These are phyloP conservation scores for Aspergillus jensenii DNA, from an alignment of 2,329 filamentous ascomycete genomes.

Conservation along the genomic window DNA sequence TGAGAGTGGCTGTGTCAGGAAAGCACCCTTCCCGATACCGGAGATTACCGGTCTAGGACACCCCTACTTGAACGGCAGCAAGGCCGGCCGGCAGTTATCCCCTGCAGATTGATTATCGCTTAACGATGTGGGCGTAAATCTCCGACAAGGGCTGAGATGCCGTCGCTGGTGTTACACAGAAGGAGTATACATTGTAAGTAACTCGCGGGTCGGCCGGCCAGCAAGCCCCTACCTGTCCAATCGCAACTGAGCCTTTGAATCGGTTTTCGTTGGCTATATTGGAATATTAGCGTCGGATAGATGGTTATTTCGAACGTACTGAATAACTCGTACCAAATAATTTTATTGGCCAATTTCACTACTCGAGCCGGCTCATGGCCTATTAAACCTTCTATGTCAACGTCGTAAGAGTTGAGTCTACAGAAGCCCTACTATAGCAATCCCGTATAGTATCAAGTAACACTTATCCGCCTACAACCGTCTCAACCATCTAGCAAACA, in stretches of 20 bases:
- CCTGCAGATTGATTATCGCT: neutral
- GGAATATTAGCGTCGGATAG: too few species aligned
- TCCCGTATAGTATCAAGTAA: too few species aligned
- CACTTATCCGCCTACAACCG: too few species aligned
- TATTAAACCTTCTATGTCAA: too few species aligned
- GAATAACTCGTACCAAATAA: too few species aligned
- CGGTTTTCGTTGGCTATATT: too few species aligned
- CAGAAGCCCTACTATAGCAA: too few species aligned
- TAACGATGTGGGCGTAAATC: neutral
- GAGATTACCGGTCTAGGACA: neutral
- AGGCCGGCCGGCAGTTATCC: neutral
- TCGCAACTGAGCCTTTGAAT: neutral
- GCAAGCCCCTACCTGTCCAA: neutral
- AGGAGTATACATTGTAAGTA: neutral
- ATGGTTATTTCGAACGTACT: too few species aligned
- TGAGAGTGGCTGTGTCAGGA: slow-evolving; percentile 3
- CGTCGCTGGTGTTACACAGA: neutral
- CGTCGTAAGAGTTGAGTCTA: too few species aligned
- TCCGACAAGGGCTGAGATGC: neutral
- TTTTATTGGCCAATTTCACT: too few species aligned
- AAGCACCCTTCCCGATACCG: neutral
- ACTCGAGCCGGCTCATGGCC: fast-evolving
- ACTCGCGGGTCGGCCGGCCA: neutral
- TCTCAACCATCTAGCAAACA: too few species aligned
- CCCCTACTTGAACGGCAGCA: neutral